Evolutionary conservation across 306 rosid genomes (phyloP), one percentile per base, ranked within the genome.

Genomic region (Hippophae tibetana): DNA sequence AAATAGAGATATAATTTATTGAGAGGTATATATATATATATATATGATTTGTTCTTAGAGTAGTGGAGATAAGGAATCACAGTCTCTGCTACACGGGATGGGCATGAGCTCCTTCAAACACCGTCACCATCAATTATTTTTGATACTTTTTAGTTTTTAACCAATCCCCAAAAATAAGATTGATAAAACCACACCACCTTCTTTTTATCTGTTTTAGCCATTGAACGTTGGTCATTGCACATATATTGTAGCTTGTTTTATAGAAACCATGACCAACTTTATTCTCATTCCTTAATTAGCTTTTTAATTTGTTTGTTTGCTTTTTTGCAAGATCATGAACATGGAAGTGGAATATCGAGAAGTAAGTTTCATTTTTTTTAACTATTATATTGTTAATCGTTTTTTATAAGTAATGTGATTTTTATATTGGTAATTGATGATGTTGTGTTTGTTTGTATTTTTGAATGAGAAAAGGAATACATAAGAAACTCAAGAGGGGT

Each of bases 401-500:
- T 47, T 47, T 13, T 47, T 10, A 9, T 48, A 1, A 10, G 13
- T 9, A 10, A 7, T 13, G n/a, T 48, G 52, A 10, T 11, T 47
- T 13, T 47, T 11, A 10, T 3, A 10, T 47, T 48, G 11, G 12
- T 49, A 6, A 6, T 49, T 6, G n/a, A 49, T 49, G 53, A 1
- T 12, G n/a, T 3, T 49, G 14, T 49, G 38, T 31, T 31, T 46
- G 64, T 66, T 43, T 40, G 42, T 49, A 8, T 43, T 66, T 25
- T 64, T 56, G 23, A 14, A 58, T 13, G 67, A 5, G 47, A 52
- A 71, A 71, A 92, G 99, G 82, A 69, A 42, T 78, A 79, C 63
- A 52, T 71, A 61, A 76, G 66, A 54, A 92, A 83, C 51, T 76
- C 90, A 13, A 78, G 95, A 78, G 93, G 88, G 69, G 72, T 76